Base-by-base conservation (phyloP, 345 rosid species). In the Hibiscus mutabilis region DNA sequence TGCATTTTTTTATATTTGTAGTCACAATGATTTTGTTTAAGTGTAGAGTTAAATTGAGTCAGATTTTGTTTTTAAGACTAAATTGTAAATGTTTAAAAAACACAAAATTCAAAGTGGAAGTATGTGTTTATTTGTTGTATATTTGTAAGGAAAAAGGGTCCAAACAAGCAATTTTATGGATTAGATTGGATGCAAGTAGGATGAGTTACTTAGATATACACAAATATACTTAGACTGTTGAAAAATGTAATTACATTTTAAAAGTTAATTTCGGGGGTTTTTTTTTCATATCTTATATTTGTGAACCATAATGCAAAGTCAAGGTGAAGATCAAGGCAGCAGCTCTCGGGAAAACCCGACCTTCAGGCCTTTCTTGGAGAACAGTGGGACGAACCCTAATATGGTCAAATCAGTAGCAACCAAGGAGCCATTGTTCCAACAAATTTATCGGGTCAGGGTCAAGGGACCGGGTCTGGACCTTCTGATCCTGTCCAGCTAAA, bases 291-390 rank as follows among this genome's bases (percentile, higher is more conserved):
- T 53, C 19, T 53, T 53, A 18, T 53, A 53, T 53, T 19, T 18
- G 58, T 53, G 3, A 22, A 13, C 14, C 63, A 21, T 2, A 46
- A 67, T 64, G 79, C 27, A 66, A 65, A 70, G 70, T 3, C 70
- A 64, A 65, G 75, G 73, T 6, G 66, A 64, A 65, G 75, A 71
- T 12, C 70, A 64, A 60, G 59, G 69, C 1, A 67, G 40, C 69
- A 25, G 15, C 71, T 63, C 61, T 60, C 6, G 55, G 15, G 18
- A 51, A n/a, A 6, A 51, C 55, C 58, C 58, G 11, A 53, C 4
- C 58, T 18, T 33, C 4, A 33, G 37, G 4, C 46, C 24, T 61
- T 0, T 4, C 14, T 13, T n/a, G 2, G 47, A 33, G 49, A 60
- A 31, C 65, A 16, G 8, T 60, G 10, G 27, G 14, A 9, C 19